Evolutionary conservation across 345 rosid genomes (phyloP).

Genomic region (Pelargonium nanum): DNA sequence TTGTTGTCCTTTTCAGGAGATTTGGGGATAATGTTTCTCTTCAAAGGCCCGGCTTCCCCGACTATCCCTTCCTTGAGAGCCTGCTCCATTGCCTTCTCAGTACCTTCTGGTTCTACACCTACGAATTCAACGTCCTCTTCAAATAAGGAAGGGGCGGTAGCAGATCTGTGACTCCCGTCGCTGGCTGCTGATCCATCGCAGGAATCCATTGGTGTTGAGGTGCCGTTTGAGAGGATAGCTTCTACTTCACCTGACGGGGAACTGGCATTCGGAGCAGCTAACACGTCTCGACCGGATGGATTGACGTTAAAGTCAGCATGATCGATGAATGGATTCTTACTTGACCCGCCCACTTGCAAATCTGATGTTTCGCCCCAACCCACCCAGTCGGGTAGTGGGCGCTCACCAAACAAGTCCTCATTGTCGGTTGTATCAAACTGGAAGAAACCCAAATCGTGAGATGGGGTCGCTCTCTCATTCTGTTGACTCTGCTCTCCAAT

Average conservation of each 20-base stretch:
- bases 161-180: constrained; percentile 28
- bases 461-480: constrained; percentile 25
- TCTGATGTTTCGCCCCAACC: constrained; percentile 67
- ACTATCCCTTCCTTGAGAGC: constrained; percentile 90
- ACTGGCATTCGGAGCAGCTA: constrained; percentile 19
- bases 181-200: constrained; percentile 34
- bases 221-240: constrained; percentile 45
- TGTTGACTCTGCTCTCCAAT: constrained; percentile 18
- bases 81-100: constrained; percentile 91
- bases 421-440: constrained; percentile 46
- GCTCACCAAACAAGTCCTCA: constrained; percentile 43
- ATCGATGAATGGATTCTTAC: constrained; percentile 59
- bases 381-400: constrained; percentile 75
- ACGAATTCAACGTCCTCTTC: constrained; percentile 96
- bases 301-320: constrained; percentile 30
- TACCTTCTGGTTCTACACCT: constrained; percentile 81
- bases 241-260: constrained; percentile 28
- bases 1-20: constrained; percentile 45
- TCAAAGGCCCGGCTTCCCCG: constrained; percentile 87
- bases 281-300: constrained; percentile 22
- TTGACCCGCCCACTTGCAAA: constrained; percentile 46
- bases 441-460: constrained; percentile 34
- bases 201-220: constrained; percentile 26
- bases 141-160: constrained; percentile 51
- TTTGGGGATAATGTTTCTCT: constrained; percentile 44